Base-by-base conservation (phyloP, 2,329 filamentous ascomycete genomes). In the Byssoonygena ceratinophila region DNA sequence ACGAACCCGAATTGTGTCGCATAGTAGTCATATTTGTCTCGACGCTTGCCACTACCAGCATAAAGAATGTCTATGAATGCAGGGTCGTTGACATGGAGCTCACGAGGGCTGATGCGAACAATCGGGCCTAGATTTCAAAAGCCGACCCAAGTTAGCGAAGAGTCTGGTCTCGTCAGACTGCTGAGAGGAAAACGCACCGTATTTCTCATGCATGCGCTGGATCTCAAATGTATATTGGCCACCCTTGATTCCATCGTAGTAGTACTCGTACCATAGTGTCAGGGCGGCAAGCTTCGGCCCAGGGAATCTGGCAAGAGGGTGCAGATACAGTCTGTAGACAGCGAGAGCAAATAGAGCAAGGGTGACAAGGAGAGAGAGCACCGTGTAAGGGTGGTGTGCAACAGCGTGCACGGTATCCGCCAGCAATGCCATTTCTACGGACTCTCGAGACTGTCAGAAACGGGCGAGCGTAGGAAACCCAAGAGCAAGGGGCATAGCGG, bases 171-270 rank as follows among this genome's bases (percentile, higher is more conserved):
- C 25, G 4, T 16, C 45, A 25, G 18, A 14, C 4, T 1, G 16
- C 29, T 23, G 2, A 3, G n/a, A 29, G 8, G 12, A 6, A 20
- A 32, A 46, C 52, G 41, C n/a, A 58, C 66, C 65, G 53, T 68
- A 65, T 57, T 61, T 59, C 49, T 63, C 51, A 52, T 66, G 62
- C 58, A 66, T 62, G 16, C 58, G 56, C 34, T 63, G 56, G 25
- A 65, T 65, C 37, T 62, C 57, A 44, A 59, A 63, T 8, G 63
- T 59, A 47, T 66, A 66, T 16, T 55, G 55, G n/a, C 62, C 61
- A n/a, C 57, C 53, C 31, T 54, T 54, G 27, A 62, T 51, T 4
- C 57, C 57, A 31, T 63, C 60, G 29, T 60, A 62, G 51, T 64
- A 64, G 43, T 59, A 60, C 46, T 63, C 61, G 47, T 64, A 59